phyloP scores from a whole-genome alignment of 108 stramenopile species.

The Nitzschia palea region DNA sequence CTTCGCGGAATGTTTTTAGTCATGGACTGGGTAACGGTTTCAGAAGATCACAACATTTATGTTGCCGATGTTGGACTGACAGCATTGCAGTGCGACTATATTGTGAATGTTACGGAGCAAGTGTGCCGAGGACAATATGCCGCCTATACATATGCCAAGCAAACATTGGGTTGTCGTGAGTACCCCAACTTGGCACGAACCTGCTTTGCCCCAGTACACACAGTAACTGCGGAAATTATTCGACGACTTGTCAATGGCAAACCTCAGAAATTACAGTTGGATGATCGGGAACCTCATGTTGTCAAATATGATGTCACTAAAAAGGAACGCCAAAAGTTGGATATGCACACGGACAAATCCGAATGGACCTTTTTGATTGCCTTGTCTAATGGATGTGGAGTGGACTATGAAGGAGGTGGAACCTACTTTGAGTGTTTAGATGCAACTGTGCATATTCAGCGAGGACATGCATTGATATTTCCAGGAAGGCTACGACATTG shows the following conservation, averaged over 20 bases:
- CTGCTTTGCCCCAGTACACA: slow-evolving; percentile 42
- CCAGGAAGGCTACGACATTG: slow-evolving; percentile 74
- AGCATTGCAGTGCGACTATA: slow-evolving; percentile 43
- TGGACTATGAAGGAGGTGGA: slow-evolving; percentile 75
- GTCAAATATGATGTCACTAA: slow-evolving; percentile 74
- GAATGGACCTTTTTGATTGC: slow-evolving; percentile 83
- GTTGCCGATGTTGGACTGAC: slow-evolving; percentile 64
- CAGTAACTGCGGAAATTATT: slow-evolving; percentile 35
- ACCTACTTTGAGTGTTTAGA: slow-evolving; percentile 73
- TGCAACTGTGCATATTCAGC: slow-evolving; percentile 61
- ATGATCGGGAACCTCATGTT: slow-evolving; percentile 78
- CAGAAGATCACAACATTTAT: slow-evolving; percentile 58
- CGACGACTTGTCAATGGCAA: background rate
- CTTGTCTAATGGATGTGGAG: slow-evolving; percentile 62
- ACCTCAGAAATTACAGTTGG: slow-evolving; percentile 37
- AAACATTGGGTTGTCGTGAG: slow-evolving; percentile 80
- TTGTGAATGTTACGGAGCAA: slow-evolving; percentile 58
- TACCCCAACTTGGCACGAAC: slow-evolving; percentile 49
- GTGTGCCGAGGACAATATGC: slow-evolving; percentile 63
- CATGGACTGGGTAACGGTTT: slow-evolving; percentile 56
- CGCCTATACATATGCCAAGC: slow-evolving; percentile 80
- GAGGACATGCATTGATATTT: slow-evolving; percentile 66
- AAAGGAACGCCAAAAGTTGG: slow-evolving; percentile 74
- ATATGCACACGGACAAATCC: slow-evolving; percentile 80
- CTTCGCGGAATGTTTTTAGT: slow-evolving; percentile 32